These are phyloP conservation scores for Cladophialophora yegresii DNA, from an alignment of 2,329 filamentous ascomycete genomes.

Conservation along the genomic window DNA sequence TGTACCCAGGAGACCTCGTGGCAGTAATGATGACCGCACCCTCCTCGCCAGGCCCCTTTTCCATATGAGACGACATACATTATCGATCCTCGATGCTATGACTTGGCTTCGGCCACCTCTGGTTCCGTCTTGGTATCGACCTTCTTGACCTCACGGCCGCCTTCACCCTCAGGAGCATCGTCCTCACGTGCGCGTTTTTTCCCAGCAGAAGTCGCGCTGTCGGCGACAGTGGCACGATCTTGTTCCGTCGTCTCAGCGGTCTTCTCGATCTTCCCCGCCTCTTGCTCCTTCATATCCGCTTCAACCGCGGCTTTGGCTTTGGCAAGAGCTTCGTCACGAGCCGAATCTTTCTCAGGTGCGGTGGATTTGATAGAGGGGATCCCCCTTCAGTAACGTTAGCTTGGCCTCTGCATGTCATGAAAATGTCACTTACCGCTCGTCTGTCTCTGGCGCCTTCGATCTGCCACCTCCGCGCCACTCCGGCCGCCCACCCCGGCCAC, in stretches of 20 bases:
- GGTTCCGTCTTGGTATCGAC: slow-evolving; percentile 47
- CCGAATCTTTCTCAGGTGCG: slow-evolving; percentile 23
- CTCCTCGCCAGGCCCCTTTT: background rate
- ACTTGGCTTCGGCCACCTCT: slow-evolving; percentile 5
- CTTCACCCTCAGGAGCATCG: slow-evolving; percentile 39
- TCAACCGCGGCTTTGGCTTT: slow-evolving; percentile 36
- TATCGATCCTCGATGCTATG: background rate
- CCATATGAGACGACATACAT: background rate
- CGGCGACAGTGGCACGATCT: slow-evolving; percentile 13
- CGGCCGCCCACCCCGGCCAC: background rate
- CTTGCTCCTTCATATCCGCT: slow-evolving; percentile 36
- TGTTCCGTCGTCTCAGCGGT: slow-evolving; percentile 20
- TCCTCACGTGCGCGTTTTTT: slow-evolving; percentile 54
- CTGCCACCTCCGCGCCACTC: slow-evolving; percentile 40
- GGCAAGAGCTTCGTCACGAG: slow-evolving; percentile 35
- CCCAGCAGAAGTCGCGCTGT: slow-evolving; percentile 33
- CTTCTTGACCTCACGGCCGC: slow-evolving; percentile 51
- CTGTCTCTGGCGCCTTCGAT: slow-evolving; percentile 42
- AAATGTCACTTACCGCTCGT: slow-evolving; percentile 44
- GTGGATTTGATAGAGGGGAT: slow-evolving; percentile 47
- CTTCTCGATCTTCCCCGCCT: slow-evolving; percentile 24
- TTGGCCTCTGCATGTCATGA: slow-evolving; percentile 19
- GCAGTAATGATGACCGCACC: slow-evolving; percentile 10
- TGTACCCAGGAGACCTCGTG: slow-evolving; percentile 2
- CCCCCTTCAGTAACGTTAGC: slow-evolving; percentile 42